phyloP scores from a whole-genome alignment of 345 rosid species.

The Hypericum perforatum region DNA sequence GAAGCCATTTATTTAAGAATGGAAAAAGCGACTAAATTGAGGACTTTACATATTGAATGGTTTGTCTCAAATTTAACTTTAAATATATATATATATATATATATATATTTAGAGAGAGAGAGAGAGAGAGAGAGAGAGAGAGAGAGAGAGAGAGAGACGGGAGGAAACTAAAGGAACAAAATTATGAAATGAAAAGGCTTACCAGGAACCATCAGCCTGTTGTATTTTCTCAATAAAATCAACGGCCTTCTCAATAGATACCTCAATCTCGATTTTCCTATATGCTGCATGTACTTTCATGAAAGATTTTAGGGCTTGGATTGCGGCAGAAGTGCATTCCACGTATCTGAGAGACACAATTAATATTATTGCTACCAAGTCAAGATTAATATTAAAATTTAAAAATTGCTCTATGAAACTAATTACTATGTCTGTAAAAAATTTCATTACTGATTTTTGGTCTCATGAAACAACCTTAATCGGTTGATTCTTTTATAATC shows the following conservation, averaged over 20 bases:
- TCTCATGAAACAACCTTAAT: neutral
- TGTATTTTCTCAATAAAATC: conserved; percentile 42
- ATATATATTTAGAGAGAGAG: no score
- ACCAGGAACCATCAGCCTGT: conserved; percentile 65
- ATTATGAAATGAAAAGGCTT: neutral
- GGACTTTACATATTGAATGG: no score
- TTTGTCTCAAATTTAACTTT: neutral
- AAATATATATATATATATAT: neutral
- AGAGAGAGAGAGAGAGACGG: neutral
- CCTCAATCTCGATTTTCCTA: conserved; percentile 29
- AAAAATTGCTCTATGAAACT: no score
- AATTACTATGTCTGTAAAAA: neutral
- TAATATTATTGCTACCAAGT: no score
- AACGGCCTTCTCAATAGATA: conserved; percentile 34
- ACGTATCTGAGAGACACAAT: conserved; percentile 32
- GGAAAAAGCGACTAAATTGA: no score
- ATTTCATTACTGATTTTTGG: neutral
- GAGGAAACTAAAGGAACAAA: neutral
- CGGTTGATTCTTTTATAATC: neutral
- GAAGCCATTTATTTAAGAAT: no score
- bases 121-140: no score
- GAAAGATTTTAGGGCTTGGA: conserved; percentile 45
- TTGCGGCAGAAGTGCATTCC: conserved; percentile 75
- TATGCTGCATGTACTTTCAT: conserved; percentile 21
- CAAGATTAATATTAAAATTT: no score